phyloP scores from a whole-genome alignment of 2,329 filamentous ascomycete species.

The Nannizzia gypsea region DNA sequence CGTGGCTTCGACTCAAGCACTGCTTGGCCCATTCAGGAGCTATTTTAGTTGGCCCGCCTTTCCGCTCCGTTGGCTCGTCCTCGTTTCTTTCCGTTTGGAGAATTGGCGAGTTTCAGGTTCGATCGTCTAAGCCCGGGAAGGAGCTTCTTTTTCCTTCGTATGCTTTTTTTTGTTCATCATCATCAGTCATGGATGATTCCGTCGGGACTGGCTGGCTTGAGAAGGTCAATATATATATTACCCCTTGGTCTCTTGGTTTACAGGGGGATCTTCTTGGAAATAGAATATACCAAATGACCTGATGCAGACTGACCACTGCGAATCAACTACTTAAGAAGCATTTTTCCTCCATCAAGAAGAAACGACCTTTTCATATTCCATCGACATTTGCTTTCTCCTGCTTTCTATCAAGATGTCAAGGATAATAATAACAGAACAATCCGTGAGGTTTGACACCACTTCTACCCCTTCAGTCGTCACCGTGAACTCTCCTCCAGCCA shows the following conservation, averaged over 20 bases:
- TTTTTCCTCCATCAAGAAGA: background rate
- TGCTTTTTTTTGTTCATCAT: background rate
- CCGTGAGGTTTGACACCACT: slow-evolving; percentile 6
- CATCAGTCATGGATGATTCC: background rate
- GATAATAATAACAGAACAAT: background rate
- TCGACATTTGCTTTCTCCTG: background rate
- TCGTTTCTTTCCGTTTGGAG: slow-evolving; percentile 1
- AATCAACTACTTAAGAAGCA: background rate
- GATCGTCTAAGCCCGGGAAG: background rate
- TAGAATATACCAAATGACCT: background rate
- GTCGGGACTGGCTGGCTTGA: background rate
- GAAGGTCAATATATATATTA: background rate
- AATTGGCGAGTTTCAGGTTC: background rate
- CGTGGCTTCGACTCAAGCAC: background rate
- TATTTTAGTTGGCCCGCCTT: background rate
- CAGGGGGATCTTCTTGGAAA: background rate
- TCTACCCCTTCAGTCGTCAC: background rate
- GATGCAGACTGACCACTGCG: background rate
- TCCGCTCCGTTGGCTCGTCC: background rate
- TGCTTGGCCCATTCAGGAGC: background rate
- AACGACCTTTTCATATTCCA: background rate
- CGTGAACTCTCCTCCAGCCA: background rate
- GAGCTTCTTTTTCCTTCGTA: background rate
- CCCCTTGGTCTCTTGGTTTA: background rate
- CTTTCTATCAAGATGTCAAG: background rate